Conservation (phyloP, 106 monocot genomes). For the Dioscorea dumetorum region DNA sequence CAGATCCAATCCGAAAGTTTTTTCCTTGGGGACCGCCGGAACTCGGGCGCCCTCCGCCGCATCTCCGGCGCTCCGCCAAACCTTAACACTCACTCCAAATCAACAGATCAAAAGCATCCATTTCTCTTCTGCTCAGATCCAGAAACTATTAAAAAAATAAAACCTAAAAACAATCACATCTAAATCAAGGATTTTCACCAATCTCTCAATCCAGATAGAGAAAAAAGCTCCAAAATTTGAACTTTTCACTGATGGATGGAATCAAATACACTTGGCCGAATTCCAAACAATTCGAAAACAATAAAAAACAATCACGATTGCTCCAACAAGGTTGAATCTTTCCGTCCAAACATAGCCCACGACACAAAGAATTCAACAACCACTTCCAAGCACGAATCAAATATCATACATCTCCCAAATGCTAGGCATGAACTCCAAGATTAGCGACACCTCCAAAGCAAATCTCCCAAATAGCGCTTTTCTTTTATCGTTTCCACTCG, state of each 20-base stretch:
- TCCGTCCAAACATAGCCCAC: background rate
- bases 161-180: too few species aligned
- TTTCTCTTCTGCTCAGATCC: background rate
- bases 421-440: too few species aligned
- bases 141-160: background rate
- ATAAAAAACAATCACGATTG: background rate
- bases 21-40: conserved; percentile 43
- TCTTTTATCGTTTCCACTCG: too few species aligned
- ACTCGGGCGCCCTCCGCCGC: conserved; percentile 35
- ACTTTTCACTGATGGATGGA: background rate
- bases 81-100: background rate
- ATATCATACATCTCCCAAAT: too few species aligned
- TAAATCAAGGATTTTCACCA: background rate
- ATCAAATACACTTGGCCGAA: background rate
- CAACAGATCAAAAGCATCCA: background rate
- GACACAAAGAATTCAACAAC: background rate
- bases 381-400: background rate
- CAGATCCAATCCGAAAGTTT: conserved; percentile 26
- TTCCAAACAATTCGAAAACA: background rate
- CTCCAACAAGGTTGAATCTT: background rate
- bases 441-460: too few species aligned
- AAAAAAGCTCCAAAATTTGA: background rate
- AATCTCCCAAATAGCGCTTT: too few species aligned
- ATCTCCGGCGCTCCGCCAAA: conserved; percentile 4
- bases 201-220: background rate